phyloP scores from a whole-genome alignment of 2,329 filamentous ascomycete genomes.

The Colletotrichum sp. region DNA sequence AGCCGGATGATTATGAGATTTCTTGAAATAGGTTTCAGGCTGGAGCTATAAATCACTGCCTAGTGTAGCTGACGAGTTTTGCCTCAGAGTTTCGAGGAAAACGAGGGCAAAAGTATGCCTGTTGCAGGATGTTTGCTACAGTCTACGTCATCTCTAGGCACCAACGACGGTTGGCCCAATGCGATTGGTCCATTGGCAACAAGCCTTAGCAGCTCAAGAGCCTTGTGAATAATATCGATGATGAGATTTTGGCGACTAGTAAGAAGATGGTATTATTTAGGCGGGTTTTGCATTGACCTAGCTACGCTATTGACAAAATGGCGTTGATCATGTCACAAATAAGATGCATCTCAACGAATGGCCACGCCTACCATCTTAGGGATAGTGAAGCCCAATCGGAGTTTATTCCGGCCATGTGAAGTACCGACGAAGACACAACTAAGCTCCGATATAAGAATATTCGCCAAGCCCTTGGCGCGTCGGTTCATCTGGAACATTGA shows the following conservation, averaged over 20 bases:
- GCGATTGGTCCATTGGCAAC: not conserved
- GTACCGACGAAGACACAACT: not conserved
- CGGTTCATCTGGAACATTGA: not conserved
- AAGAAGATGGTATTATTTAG: not conserved
- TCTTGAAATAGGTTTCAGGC: not conserved
- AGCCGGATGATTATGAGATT: not conserved
- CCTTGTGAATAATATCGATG: rapidly evolving
- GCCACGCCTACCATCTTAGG: not conserved
- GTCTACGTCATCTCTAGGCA: not conserved
- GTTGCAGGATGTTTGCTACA: not conserved
- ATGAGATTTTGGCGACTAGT: not conserved
- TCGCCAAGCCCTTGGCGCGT: not conserved
- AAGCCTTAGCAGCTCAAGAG: not conserved
- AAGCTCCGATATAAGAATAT: not conserved
- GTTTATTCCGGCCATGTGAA: not conserved
- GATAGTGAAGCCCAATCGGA: not conserved
- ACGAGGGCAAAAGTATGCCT: not conserved
- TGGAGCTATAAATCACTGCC: not conserved
- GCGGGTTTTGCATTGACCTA: not conserved
- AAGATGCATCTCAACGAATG: not conserved
- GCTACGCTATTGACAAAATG: not conserved
- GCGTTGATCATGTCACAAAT: not conserved
- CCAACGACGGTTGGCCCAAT: not conserved
- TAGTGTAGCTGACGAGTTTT: not conserved
- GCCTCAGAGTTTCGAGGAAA: not conserved